These are phyloP conservation scores for Mortierella sp. DNA, from an alignment of 371 early-diverging fungal species.

Conservation along the genomic window DNA sequence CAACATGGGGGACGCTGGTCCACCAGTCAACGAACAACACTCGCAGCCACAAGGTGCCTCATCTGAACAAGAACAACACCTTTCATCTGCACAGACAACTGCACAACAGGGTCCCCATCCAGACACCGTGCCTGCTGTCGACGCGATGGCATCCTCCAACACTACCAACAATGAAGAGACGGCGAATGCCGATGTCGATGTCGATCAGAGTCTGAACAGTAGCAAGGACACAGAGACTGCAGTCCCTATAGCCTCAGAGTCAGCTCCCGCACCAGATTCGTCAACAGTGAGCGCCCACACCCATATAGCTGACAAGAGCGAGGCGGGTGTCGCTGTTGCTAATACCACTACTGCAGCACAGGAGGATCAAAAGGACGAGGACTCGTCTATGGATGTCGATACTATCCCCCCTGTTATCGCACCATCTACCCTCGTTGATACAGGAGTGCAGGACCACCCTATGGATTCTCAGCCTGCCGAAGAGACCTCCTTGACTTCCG, in stretches of 20 bases:
- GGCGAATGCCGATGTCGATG: not conserved
- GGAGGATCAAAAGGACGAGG: not conserved
- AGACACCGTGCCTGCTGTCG: not conserved
- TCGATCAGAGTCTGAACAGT: not conserved
- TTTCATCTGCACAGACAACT: not conserved
- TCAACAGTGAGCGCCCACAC: not conserved
- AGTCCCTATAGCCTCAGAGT: not conserved
- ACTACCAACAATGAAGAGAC: not conserved
- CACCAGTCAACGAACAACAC: not conserved
- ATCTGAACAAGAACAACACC: not conserved
- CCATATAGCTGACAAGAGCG: not conserved
- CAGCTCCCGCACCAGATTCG: not conserved
- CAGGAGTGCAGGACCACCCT: not conserved
- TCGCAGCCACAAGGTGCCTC: not conserved
- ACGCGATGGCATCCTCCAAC: not conserved
- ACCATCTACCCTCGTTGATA: not conserved
- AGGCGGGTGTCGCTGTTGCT: not conserved
- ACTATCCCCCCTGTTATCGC: not conserved
- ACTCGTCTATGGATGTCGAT: conserved; percentile 32
- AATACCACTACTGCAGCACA: not conserved
- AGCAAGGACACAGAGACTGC: not conserved
- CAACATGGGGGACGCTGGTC: conserved; percentile 35
- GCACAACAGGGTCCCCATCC: not conserved
- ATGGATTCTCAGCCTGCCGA: not conserved
- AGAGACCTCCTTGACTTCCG: not conserved